Evolutionary conservation across 2,329 filamentous ascomycete genomes (phyloP).

Genomic region (Raffaelea arxii): DNA sequence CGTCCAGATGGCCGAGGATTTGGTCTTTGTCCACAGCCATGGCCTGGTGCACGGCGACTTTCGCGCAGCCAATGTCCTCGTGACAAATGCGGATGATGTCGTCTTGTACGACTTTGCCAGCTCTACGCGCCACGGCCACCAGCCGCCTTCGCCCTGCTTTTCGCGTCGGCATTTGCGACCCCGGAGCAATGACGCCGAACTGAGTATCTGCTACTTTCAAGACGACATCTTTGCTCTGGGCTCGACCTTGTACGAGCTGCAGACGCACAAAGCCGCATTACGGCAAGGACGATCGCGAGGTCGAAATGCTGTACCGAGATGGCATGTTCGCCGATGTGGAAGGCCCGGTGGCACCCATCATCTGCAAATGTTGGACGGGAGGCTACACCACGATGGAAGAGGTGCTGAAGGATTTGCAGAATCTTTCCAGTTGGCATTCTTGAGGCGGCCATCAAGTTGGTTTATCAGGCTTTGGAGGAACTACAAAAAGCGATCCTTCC

Average conservation of each 20-base stretch:
- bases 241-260: background rate
- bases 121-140: background rate
- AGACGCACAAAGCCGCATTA: background rate
- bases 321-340: background rate
- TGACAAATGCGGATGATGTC: background rate
- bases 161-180: background rate
- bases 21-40: background rate
- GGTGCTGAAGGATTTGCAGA: background rate
- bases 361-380: background rate
- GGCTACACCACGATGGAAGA: background rate
- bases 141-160: background rate
- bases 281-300: background rate
- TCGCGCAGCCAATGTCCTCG: background rate
- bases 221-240: background rate
- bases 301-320: background rate
- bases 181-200: background rate
- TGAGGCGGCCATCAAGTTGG: too few relatives aligned
- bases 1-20: background rate
- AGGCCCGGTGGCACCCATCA: background rate
- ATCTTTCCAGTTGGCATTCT: too few relatives aligned
- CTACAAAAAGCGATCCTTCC: too few relatives aligned
- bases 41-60: background rate
- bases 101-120: background rate
- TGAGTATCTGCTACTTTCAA: background rate
- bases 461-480: too few relatives aligned